phyloP scores from a whole-genome alignment of 805 yeast species.

The Yamadazyma takamatsuzukensis region DNA sequence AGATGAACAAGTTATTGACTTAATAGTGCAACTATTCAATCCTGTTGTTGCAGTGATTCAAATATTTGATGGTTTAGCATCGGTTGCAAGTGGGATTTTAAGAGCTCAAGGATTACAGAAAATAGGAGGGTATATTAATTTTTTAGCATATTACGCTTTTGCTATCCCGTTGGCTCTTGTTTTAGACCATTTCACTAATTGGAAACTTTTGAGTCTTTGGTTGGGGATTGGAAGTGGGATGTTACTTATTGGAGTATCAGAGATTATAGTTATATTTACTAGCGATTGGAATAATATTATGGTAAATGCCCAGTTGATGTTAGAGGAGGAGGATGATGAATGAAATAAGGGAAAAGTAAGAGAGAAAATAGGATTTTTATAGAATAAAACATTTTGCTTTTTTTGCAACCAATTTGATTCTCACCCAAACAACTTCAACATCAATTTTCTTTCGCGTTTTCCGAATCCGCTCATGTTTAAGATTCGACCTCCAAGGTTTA shows the following conservation, averaged over 20 bases:
- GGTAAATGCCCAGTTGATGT: slow-evolving; percentile 32
- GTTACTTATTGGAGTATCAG: slow-evolving; percentile 48
- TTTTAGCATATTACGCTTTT: slow-evolving; percentile 65
- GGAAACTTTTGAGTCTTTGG: slow-evolving; percentile 68
- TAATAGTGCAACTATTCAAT: slow-evolving; percentile 49
- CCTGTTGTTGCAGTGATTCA: slow-evolving; percentile 67
- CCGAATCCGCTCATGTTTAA: too few relatives aligned
- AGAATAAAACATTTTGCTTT: background rate
- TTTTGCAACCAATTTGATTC: background rate
- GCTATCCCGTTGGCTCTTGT: slow-evolving; percentile 66
- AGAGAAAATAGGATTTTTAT: too few relatives aligned
- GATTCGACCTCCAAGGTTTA: too few relatives aligned
- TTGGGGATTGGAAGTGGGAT: slow-evolving; percentile 67
- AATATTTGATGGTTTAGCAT: slow-evolving; percentile 65
- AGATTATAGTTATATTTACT: slow-evolving; percentile 42
- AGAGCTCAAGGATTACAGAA: slow-evolving; percentile 76
- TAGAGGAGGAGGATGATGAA: background rate
- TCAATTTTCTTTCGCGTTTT: too few relatives aligned
- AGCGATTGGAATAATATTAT: slow-evolving; percentile 53
- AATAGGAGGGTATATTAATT: slow-evolving; percentile 66
- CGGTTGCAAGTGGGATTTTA: slow-evolving; percentile 68
- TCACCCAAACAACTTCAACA: slow-evolving; percentile 1
- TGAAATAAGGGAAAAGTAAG: too few relatives aligned
- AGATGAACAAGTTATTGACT: slow-evolving; percentile 52
- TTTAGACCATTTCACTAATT: slow-evolving; percentile 43